Conservation (phyloP, 495 filamentous ascomycete genomes). For the Cercophora samala region DNA sequence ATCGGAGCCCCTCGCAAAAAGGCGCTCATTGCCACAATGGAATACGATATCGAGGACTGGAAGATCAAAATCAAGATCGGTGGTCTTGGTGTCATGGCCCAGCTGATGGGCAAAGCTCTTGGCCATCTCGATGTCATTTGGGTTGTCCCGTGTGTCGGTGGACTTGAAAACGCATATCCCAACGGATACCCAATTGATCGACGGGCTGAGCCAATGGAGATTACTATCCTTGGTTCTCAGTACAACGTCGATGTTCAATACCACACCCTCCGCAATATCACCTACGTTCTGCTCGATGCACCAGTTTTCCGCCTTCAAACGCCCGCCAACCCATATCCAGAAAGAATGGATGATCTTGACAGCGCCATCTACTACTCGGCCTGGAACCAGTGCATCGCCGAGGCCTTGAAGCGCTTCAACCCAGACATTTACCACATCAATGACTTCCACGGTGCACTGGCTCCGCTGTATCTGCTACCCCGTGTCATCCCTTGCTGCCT, state of each 20-base stretch:
- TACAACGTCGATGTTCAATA: constrained; percentile 64
- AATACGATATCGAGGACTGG: constrained; percentile 73
- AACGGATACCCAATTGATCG: constrained; percentile 52
- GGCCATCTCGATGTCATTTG: constrained; percentile 67
- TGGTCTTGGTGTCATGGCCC: constrained; percentile 66
- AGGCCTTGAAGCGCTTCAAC: constrained; percentile 54
- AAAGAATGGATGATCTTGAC: constrained; percentile 69
- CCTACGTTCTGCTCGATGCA: constrained; percentile 67
- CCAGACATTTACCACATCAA: constrained; percentile 76
- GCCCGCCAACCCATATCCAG: constrained; percentile 61
- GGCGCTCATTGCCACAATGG: constrained; percentile 60
- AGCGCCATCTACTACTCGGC: constrained; percentile 70
- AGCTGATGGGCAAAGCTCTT: constrained; percentile 69
- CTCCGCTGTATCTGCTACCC: constrained; percentile 66
- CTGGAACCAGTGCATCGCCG: constrained; percentile 69
- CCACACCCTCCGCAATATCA: constrained; percentile 66
- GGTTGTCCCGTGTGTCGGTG: constrained; percentile 73
- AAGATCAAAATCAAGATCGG: constrained; percentile 70
- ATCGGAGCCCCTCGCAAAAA: constrained; percentile 23
- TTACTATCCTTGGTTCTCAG: constrained; percentile 57
- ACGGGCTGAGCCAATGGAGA: constrained; percentile 55
- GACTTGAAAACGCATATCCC: constrained; percentile 43
- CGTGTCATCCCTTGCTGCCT: constrained; percentile 56
- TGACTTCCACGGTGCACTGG: constrained; percentile 71
- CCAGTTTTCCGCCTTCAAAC: constrained; percentile 66